Percentiles rank a stretch among this genome's conserved stretches.
Evolutionary conservation across 2,329 filamentous ascomycete species (phyloP).

Genomic region (Alternaria sp.): DNA sequence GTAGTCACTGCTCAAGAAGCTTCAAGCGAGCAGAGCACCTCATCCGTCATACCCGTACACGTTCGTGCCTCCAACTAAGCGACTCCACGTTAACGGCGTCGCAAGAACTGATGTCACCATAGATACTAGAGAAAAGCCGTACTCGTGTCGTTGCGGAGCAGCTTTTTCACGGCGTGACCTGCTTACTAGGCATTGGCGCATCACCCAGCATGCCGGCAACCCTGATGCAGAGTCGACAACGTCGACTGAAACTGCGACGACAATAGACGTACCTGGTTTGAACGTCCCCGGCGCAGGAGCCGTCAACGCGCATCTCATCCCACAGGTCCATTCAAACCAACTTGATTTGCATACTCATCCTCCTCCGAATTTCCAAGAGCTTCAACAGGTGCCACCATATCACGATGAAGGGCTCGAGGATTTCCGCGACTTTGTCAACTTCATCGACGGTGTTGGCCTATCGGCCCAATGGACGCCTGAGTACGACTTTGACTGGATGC

Average conservation of each 20-base stretch:
- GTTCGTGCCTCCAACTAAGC: conserved; percentile 29
- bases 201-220: conserved; percentile 34
- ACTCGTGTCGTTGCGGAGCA: conserved; percentile 39
- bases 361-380: conserved; percentile 19
- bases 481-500: conserved; percentile 43
- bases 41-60: conserved; percentile 44
- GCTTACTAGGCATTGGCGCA: conserved; percentile 44
- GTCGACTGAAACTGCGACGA: conserved; percentile 16
- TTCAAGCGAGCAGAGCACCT: conserved; percentile 46
- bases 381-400: conserved; percentile 20
- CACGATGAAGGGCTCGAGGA: conserved; percentile 42
- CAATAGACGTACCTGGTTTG: conserved; percentile 11
- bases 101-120: conserved; percentile 22
- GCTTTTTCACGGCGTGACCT: conserved; percentile 43
- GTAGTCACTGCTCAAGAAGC: conserved; percentile 37
- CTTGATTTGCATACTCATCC: conserved; percentile 24
- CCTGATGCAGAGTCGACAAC: conserved; percentile 15
- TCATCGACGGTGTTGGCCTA: conserved; percentile 45
- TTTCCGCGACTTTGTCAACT: conserved; percentile 46
- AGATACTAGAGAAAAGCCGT: conserved; percentile 47
- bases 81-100: conserved; percentile 3
- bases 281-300: conserved; percentile 8
- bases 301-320: conserved; percentile 10
- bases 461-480: conserved; percentile 46
- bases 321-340: conserved; percentile 18